Base-by-base conservation (phyloP, 1,284 basidiomycete genomes). In the Irpex sp. region DNA sequence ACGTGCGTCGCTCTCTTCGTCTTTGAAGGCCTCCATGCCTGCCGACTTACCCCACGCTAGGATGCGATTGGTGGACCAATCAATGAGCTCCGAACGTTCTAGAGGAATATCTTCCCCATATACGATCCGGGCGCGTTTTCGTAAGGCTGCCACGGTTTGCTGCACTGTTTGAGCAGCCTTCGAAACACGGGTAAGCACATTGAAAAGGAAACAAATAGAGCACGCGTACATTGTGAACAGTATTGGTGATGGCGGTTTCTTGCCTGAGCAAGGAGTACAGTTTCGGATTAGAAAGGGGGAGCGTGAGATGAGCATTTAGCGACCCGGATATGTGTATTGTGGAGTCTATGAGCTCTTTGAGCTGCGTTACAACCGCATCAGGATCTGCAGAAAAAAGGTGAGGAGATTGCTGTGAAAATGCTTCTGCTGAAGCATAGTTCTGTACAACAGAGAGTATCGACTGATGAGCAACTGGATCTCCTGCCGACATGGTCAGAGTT, bases 21-120 rank as follows among this genome's bases (percentile, higher is more conserved):
- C 89, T 65, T 82, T 84, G 76, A 89, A 92, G 1, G 84, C 78
- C 69, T 90, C 88, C 88, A 92, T 89, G 46, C 88, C 87, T 11
- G 80, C 84, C 26, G 79, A 75, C 13, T 78, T 79, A 17, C 83
- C 84, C 86, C 88, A 90, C 39, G 79, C 70, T 65, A 83, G 79
- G 21, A 92, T 76, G 21, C 82, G 80, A 2, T 81, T 76, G 19
- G 87, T 74, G 69, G 83, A 84, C 83, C 86, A 88, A 19, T 81
- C 78, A 4, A 80, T 74, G 7, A 86, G 70, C 5, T 73, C 67
- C 1, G 71, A 65, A 7, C 76, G 73, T 49, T 86, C 79, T 37
- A 83, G 70, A 7, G 87, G 87, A 46, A 88, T 79, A 66, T 85
- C 85, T 75, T 88, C 86, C 46, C 85, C 84, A 67, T 85, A 88